Base-by-base conservation (phyloP, 768 basidiomycete species). In the Tricholoma saponaceum region DNA sequence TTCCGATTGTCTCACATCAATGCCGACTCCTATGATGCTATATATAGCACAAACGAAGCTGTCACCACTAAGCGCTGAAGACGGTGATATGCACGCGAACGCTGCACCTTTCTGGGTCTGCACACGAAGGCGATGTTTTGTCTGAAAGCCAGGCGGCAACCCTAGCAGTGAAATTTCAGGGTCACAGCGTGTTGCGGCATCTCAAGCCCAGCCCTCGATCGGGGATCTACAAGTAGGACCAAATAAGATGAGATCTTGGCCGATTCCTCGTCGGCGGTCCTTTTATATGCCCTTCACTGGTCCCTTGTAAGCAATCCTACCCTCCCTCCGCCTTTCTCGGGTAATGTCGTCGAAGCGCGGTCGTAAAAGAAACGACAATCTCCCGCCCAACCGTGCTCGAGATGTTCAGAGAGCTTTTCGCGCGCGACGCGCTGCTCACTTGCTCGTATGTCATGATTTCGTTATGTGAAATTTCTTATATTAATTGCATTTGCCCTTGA, bases 331-430 rank as follows among this genome's bases (percentile, higher is more conserved):
- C 51, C 58, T 64, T 60, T 67, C 62, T 63, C 55, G 70, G 69
- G 65, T 65, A 56, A 91, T 90, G 88, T 91, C 89, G 65, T 91
- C 89, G 60, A 93, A 92, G 75, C 86, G 91, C 66, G 92, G 91
- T 60, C 83, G 91, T 66, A 92, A 92, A 67, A 79, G 90, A 69
- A 88, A 90, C 71, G 86, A 90, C 71, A 86, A 83, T 66, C 82
- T 90, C 47, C 87, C 89, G 58, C 87, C 87, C 4, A 89, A 89
- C 65, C 84, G 92, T 60, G 92, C 92, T 26, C 78, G 93, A 57
- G 93, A 95, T 66, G 90, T 94, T 16, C 92, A 95, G 69, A 76
- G 92, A 67, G 92, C 92, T 8, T 95, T 95, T 76, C 82, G 92
- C 60, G 93, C 92, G 32, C 79, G 93, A 62, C 83, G 92, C 64